Conservation (phyloP, 2,329 filamentous ascomycete genomes). For the Aspergillus brasiliensis region DNA sequence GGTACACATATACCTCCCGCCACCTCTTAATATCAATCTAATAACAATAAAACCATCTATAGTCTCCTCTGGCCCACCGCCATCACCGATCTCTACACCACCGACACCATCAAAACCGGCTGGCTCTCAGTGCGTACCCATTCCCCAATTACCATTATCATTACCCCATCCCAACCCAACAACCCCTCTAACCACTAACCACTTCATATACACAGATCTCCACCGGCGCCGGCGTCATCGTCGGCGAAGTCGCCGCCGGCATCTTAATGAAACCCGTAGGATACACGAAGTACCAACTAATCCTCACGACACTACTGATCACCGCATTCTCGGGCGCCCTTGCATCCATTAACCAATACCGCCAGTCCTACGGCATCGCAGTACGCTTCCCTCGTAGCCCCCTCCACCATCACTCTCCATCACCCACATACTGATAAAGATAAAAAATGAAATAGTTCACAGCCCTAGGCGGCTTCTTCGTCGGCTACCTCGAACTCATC, state of each 20-base stretch:
- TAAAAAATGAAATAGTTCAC: not conserved
- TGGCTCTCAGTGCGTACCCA: not conserved
- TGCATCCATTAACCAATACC: slow-evolving; percentile 4
- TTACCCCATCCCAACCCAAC: too few relatives aligned
- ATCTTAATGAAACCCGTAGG: slow-evolving; percentile 1
- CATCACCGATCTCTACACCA: not conserved
- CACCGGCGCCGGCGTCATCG: slow-evolving; percentile 1
- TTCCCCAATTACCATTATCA: not conserved
- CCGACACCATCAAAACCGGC: slow-evolving; percentile 1
- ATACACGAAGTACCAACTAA: slow-evolving; percentile 4
- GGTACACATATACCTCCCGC: not conserved
- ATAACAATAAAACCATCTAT: not conserved
- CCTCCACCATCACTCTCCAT: not conserved
- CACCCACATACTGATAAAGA: not conserved
- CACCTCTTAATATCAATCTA: too few relatives aligned
- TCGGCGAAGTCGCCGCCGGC: slow-evolving; percentile 2
- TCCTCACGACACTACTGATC: not conserved
- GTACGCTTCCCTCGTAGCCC: not conserved
- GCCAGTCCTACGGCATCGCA: not conserved
- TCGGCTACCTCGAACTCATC: slow-evolving; percentile 8
- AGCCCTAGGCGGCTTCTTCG: slow-evolving; percentile 3
- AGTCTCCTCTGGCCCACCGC: slow-evolving; percentile 4
- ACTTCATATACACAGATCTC: not conserved
- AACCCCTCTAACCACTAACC: not conserved
- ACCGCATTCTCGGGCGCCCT: slow-evolving; percentile 7